Evolutionary conservation across 805 yeast species (phyloP), one percentile per base, ranked within the genome.

Genomic region (Suhomyces pyralidae): DNA sequence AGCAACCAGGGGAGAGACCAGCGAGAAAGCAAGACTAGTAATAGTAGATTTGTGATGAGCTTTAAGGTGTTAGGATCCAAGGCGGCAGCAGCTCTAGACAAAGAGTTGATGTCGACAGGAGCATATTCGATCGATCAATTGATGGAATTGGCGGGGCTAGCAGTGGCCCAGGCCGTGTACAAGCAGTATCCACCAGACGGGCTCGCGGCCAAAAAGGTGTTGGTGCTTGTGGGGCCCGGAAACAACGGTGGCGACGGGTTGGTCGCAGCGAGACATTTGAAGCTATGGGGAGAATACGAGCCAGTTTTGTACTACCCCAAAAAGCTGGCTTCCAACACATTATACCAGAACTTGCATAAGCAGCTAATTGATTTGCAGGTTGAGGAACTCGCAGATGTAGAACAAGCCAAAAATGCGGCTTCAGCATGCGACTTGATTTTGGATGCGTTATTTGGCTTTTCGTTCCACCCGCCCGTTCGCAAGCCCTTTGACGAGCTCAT

Each of bases 181-280:
- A 80, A 77, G 48, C 77, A 84, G 34, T 89, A 80, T 58, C 96
- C 96, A 2, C 84, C 84, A 0, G 44, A 51, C 7, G 20, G 26
- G n/a, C 15, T 10, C 2, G 15, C n/a, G 12, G 24, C 38, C 4
- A 32, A n/a, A 12, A 60, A 65, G 42, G 85, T 91, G 1, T 71
- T 92, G 42, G 80, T 94, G 1, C 74, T 94, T 5, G 90, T 86
- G 9, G 99, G 99, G 0, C 98, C 98, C 0, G 99, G 99, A 1
- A 94, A 94, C 64, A 94, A 94, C 64, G 93, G 97, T 1, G 99
- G 98, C 2, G 99, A 94, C 70, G 99, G 98, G 0, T 73, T 94
- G 12, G 99, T 94, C 1, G 96, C 97, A 26, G 96, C 97, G 1
- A 78, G 99, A 43, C 99, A 94, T 66, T 73, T 94, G 56, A 82